These are phyloP conservation scores for Dendrostoma leiphaemia DNA, from an alignment of 2,329 filamentous ascomycete genomes.

Conservation along the genomic window DNA sequence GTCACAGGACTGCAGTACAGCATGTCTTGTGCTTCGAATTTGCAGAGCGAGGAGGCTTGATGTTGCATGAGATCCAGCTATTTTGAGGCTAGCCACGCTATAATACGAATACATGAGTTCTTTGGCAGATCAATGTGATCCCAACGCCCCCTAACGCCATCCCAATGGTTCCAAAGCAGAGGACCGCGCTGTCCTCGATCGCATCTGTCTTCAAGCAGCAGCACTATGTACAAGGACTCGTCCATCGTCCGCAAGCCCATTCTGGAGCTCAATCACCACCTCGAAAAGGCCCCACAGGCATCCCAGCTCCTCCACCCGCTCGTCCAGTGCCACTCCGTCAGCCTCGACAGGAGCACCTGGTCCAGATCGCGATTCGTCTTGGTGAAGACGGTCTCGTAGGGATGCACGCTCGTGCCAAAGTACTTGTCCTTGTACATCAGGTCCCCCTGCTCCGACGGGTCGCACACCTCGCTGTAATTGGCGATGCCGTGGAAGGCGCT, in stretches of 20 bases:
- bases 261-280: slow-evolving; percentile 14
- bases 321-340: slow-evolving; percentile 29
- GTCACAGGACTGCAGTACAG: too few species aligned
- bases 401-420: slow-evolving; percentile 32
- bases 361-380: slow-evolving; percentile 32
- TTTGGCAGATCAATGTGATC: not conserved
- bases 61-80: too few species aligned
- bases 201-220: too few species aligned
- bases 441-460: slow-evolving; percentile 22
- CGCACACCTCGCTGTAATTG: slow-evolving; percentile 24
- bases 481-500: slow-evolving; percentile 26
- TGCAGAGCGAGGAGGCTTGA: too few species aligned
- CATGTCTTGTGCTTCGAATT: too few species aligned
- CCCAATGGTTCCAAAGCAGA: not conserved
- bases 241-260: too few species aligned
- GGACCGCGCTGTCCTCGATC: not conserved
- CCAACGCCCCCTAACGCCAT: not conserved
- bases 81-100: too few species aligned
- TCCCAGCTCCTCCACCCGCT: slow-evolving; percentile 25
- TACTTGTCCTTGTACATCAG: slow-evolving; percentile 27
- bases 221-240: too few species aligned
- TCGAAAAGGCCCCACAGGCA: slow-evolving; percentile 18
- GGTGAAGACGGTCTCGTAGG: slow-evolving; percentile 35
- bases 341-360: slow-evolving; percentile 23
- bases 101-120: too few species aligned